Percentiles rank a stretch among this genome's conserved stretches.
These are phyloP conservation scores for Trametes cubensis DNA, from an alignment of 768 basidiomycete genomes.

Conservation along the genomic window DNA sequence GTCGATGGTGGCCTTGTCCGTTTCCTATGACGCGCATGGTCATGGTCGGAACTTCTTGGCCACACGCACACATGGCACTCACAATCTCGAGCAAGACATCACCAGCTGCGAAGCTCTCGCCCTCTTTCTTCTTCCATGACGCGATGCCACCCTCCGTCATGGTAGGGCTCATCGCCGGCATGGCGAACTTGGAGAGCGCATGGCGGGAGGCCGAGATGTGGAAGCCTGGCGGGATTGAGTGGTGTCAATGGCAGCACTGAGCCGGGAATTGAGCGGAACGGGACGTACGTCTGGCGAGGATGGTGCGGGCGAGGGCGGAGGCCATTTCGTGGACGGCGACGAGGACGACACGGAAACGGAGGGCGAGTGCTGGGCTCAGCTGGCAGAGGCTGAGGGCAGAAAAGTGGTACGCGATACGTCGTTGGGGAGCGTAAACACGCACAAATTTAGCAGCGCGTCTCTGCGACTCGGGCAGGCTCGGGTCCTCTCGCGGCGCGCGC, in stretches of 20 bases:
- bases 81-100: slow-evolving; percentile 98
- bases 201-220: slow-evolving; percentile 78
- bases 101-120: slow-evolving; percentile 84
- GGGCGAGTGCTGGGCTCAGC: slow-evolving; percentile 22
- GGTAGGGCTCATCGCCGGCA: slow-evolving; percentile 99
- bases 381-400: slow-evolving; percentile 30
- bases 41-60: slow-evolving; percentile 19
- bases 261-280: not conserved
- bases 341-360: slow-evolving; percentile 30
- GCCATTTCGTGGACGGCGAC: slow-evolving; percentile 51
- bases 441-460: slow-evolving; percentile 27
- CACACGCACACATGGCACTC: slow-evolving; percentile 33
- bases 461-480: slow-evolving; percentile 25
- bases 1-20: slow-evolving; percentile 99
- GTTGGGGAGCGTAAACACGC: slow-evolving; percentile 30
- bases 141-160: slow-evolving; percentile 99
- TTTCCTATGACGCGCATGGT: slow-evolving; percentile 66
- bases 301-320: slow-evolving; percentile 59
- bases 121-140: slow-evolving; percentile 96
- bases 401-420: slow-evolving; percentile 24
- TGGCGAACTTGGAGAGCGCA: slow-evolving; percentile 86
- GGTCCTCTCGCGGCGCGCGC: slow-evolving; percentile 6
- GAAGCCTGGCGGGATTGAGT: slow-evolving; percentile 55
- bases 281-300: slow-evolving; percentile 65
- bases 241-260: not conserved